These are phyloP conservation scores for Termitomyces sp. DNA, from an alignment of 768 basidiomycete species.

Conservation along the genomic window DNA sequence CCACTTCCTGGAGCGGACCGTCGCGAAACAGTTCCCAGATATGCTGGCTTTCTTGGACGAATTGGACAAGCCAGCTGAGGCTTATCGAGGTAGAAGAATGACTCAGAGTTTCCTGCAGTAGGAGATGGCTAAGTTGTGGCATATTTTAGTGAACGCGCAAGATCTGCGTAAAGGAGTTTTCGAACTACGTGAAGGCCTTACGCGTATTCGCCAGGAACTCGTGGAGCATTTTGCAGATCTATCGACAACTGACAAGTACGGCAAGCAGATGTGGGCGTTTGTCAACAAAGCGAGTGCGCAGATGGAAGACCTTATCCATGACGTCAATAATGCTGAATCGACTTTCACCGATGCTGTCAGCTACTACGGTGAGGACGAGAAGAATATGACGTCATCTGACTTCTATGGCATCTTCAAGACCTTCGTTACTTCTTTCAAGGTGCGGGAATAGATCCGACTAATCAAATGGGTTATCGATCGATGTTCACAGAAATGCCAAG, in stretches of 20 bases:
- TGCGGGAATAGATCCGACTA: conserved; percentile 17
- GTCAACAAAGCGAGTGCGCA: conserved; percentile 68
- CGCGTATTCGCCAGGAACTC: conserved; percentile 74
- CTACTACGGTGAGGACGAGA: conserved; percentile 93
- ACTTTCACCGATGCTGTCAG: conserved; percentile 80
- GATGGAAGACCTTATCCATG: conserved; percentile 81
- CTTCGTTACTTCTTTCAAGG: conserved; percentile 90
- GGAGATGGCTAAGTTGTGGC: conserved; percentile 8
- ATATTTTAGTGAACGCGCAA: conserved; percentile 67
- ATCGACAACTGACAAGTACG: conserved; percentile 71
- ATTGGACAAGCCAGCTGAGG: conserved; percentile 83
- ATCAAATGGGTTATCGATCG: background rate
- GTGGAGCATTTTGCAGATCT: conserved; percentile 74
- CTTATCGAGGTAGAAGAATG: conserved; percentile 71
- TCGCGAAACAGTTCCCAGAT: conserved; percentile 80
- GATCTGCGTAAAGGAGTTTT: conserved; percentile 75
- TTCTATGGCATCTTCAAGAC: conserved; percentile 98
- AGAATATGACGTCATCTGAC: conserved; percentile 78
- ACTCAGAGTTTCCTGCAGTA: background rate
- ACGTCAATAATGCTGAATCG: conserved; percentile 80
- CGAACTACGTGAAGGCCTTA: conserved; percentile 74
- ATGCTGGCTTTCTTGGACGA: conserved; percentile 90
- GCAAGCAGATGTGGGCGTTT: conserved; percentile 90
- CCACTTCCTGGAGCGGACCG: conserved; percentile 89
- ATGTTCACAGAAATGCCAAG: conserved; percentile 74